Evolutionary conservation across 1,284 basidiomycete species (phyloP).

Genomic region (Ganoderma sinense): DNA sequence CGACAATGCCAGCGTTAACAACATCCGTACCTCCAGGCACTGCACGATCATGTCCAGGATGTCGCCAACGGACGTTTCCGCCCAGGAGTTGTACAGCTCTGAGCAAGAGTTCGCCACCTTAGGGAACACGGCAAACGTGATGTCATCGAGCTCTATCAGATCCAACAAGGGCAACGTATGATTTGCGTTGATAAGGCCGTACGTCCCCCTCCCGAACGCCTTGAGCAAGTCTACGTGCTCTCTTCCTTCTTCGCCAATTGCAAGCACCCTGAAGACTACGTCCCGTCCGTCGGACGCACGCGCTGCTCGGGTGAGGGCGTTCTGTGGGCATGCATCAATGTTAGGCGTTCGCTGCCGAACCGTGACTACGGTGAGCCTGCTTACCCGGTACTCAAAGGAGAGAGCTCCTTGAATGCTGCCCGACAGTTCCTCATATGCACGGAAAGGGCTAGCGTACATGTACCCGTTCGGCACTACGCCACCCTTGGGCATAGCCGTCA

Average conservation of each 20-base stretch:
- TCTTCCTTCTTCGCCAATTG: slow-evolving; percentile 5
- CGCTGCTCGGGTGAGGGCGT: slow-evolving; percentile 1
- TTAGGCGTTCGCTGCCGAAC: too few species aligned
- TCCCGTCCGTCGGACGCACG: background rate
- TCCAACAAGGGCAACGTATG: slow-evolving; percentile 31
- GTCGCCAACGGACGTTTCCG: slow-evolving; percentile 40
- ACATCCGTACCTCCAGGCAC: slow-evolving; percentile 33
- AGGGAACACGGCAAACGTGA: slow-evolving; percentile 43
- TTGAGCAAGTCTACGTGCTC: slow-evolving; percentile 11
- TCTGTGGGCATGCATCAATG: background rate
- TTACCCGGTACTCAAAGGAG: too few species aligned
- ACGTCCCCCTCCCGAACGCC: background rate
- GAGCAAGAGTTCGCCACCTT: slow-evolving; percentile 27
- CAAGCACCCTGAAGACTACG: slow-evolving; percentile 9
- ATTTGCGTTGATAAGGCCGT: slow-evolving; percentile 11
- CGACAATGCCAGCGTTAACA: background rate
- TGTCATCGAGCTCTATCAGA: slow-evolving; percentile 38
- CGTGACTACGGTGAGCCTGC: too few species aligned
- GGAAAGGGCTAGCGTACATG: background rate
- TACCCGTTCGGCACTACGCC: background rate
- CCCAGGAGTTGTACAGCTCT: slow-evolving; percentile 27
- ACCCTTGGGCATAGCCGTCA: background rate
- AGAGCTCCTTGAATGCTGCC: too few species aligned
- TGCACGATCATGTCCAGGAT: slow-evolving; percentile 42
- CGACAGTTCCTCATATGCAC: background rate